Base-by-base conservation (phyloP, 1,284 basidiomycete genomes). In the Ceratobasidium sp. region DNA sequence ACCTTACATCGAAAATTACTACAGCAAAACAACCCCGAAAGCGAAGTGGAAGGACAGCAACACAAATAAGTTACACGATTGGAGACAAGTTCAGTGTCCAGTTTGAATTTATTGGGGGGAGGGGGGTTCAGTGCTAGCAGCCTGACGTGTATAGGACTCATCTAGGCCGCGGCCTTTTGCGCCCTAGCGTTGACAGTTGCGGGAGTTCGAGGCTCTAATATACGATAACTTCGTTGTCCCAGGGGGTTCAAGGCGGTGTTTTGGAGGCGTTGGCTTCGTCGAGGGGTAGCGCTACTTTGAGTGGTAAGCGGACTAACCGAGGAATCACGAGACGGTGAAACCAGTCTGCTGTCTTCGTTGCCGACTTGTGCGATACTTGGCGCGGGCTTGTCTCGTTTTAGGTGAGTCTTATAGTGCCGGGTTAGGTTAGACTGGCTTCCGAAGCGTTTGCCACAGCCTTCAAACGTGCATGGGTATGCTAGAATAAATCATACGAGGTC, bases 371-470 rank as follows among this genome's bases (percentile, higher is more conserved):
- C 8, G 3, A 7, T 58, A 29, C n/a, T 37, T 58, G 56, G 56
- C 1, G 31, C 19, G n/a, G 16, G 29, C 31, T 58, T 58, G 27
- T 58, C 31, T 14, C 16, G 56, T 37, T 43, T 62, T 13, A 19
- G 24, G 39, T 62, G 59, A 14, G 59, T 62, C 27, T 62, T 62
- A 13, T 34, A 34, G 29, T 65, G 63, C n/a, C 63, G 41, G 22
- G 46, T 65, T 2, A 65, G 46, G 29, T 65, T 65, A 8, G 63
- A 65, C 9, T 65, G 63, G n/a, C 63, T 65, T 8, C 46, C 48
- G 63, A 49, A 65, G 7, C 46, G 24, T 19, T 48, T 49, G 29
- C 24, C 31, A 43, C 63, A 65, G 48, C 63, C 63, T 31, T 65
- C 27, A 29, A n/a, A 34, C 11, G 22, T 41, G 46, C 48, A 51